phyloP scores from a whole-genome alignment of 352 stramenopile genomes.

The Phytophthora parvispora region DNA sequence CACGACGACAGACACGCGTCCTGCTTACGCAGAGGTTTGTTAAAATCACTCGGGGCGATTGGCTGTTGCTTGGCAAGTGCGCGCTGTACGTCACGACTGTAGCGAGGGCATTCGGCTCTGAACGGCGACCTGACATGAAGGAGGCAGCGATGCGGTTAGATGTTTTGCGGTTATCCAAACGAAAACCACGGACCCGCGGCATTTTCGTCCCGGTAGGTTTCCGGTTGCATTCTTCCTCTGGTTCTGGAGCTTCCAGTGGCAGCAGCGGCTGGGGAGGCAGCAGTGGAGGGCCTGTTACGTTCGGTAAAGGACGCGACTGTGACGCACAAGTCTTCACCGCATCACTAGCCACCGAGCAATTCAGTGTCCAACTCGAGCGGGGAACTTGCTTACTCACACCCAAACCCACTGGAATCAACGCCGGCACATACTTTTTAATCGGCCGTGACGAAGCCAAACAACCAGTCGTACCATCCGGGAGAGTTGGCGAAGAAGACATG shows the following conservation, averaged over 20 bases:
- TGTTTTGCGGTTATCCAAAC: constrained; percentile 71
- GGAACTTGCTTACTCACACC: constrained; percentile 69
- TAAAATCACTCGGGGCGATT: constrained; percentile 65
- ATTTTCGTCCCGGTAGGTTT: constrained; percentile 72
- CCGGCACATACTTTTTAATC: constrained; percentile 78
- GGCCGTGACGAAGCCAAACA: constrained; percentile 46
- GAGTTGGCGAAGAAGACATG: not conserved
- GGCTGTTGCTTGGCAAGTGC: constrained; percentile 67
- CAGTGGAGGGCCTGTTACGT: constrained; percentile 49
- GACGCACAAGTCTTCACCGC: constrained; percentile 70
- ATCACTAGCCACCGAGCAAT: constrained; percentile 69
- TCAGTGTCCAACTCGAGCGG: constrained; percentile 69
- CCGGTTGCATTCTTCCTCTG: constrained; percentile 44
- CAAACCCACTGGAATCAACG: constrained; percentile 66
- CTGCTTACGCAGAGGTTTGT: constrained; percentile 51
- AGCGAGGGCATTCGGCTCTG: constrained; percentile 61
- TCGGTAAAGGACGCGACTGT: constrained; percentile 70
- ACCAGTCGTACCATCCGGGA: not conserved
- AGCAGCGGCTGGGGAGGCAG: constrained; percentile 37
- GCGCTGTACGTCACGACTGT: constrained; percentile 58
- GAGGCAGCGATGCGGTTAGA: constrained; percentile 73
- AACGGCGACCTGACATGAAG: constrained; percentile 71
- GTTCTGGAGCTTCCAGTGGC: constrained; percentile 30
- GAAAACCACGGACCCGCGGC: constrained; percentile 52
- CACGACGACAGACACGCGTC: constrained; percentile 61